Evolutionary conservation across 805 yeast genomes (phyloP), one percentile per base, ranked within the genome.

Genomic region (Alloascoidea africana): DNA sequence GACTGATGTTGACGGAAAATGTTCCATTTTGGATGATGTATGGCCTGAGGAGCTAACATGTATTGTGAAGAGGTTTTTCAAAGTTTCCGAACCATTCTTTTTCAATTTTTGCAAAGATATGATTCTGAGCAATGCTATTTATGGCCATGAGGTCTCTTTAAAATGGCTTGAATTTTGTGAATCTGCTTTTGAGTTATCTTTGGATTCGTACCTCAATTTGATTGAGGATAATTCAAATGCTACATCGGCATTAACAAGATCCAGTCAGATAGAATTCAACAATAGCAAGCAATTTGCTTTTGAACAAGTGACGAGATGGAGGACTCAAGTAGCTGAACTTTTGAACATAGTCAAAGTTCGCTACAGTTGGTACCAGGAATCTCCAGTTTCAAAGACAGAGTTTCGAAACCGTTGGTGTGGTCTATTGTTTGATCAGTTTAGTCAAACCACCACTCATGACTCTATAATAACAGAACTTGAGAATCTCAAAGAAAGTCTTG

Each of bases 391-490:
- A 4, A 14, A 17, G 3, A 14, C 45, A 33, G 30, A 46, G 37
- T 46, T 65, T 5, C 54, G 76, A 16, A 59, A 56, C 34, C 49
- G 52, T 4, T 78, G 85, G 85, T 55, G 64, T 0, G 49, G 59
- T 11, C 53, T 71, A 5, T 53, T 67, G 15, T 64, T 52, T 37
- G 44, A 59, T 1, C 79, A 74, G 45, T 57, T 54, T 18, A 53
- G 56, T 5, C 30, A 23, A n/a, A 58, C 63, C 2, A 54, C 55
- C 2, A 47, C 51, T 2, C 53, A 66, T 1, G 57, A 65, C 6
- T 51, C 47, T 0, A 42, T 50, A 4, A 44, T 55, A 14, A 38
- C 41, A 1, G 32, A 39, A 14, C 54, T 58, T 34, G 50, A 50
- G 34, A 35, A 18, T 6, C 42, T 55, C 17, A 34, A 42, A 17